Percentiles rank a stretch among this genome's conserved stretches.
Conservation (phyloP, 2,329 filamentous ascomycete genomes). For the Talaromyces albobiverticillius region DNA sequence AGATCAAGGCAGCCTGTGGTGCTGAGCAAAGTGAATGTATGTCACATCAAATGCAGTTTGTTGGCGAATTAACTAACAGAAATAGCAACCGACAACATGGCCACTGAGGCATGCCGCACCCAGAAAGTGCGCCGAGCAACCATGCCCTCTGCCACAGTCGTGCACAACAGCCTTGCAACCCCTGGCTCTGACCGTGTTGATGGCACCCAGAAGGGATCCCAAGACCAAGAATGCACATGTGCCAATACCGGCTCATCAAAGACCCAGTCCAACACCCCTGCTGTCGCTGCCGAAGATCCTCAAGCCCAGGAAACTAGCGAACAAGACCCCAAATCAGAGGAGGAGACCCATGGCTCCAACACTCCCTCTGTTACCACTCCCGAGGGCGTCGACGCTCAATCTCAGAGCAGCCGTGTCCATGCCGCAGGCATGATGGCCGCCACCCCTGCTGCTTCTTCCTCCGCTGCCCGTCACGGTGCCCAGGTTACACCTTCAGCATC, state of each 20-base stretch:
- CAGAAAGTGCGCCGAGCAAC: conserved; percentile 11
- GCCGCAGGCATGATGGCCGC: conserved; percentile 2
- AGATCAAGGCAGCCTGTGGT: conserved; percentile 13
- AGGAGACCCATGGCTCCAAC: conserved; percentile 2
- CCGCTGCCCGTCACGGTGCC: conserved; percentile 1
- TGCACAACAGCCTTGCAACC: conserved; percentile 1
- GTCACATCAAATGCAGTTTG: neutral
- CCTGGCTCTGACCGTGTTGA: conserved; percentile 6
- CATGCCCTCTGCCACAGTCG: conserved; percentile 8
- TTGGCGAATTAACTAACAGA: neutral
- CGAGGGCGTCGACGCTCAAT: neutral
- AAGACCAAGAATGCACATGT: conserved; percentile 7
- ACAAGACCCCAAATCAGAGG: no score
- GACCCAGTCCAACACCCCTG: neutral
- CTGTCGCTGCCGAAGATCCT: neutral
- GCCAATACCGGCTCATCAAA: neutral
- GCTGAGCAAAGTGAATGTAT: conserved; percentile 10
- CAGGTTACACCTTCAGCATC: neutral
- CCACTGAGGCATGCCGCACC: conserved; percentile 8
- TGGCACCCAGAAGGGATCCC: conserved; percentile 1
- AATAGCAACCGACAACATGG: conserved; percentile 8
- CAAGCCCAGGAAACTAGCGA: no score
- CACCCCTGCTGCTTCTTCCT: neutral
- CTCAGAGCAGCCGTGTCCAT: conserved; percentile 10
- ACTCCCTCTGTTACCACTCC: neutral